Base-by-base conservation (phyloP, 2,329 filamentous ascomycete species). In the Aschersonia sp. region DNA sequence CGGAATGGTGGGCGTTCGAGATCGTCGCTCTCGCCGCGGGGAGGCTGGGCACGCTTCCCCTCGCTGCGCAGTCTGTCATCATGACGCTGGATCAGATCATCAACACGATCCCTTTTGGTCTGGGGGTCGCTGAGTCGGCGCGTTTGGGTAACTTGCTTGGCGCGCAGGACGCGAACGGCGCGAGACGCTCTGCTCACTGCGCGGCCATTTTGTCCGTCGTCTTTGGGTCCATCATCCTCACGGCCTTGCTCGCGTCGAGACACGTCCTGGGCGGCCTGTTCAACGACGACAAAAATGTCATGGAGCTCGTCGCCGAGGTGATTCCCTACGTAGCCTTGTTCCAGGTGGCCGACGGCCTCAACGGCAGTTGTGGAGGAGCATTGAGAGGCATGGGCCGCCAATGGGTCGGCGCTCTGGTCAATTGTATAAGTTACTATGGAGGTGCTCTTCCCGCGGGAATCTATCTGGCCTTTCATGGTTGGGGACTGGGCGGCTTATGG, bases 1-100 rank as follows among this genome's bases (percentile, higher is more conserved):
- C 87, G 0, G 89, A 94, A 64, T 94, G 87, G 88, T 94, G 88
- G 88, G 89, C 88, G 0, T 94, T 94, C 56, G 88, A 94, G 64
- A 91, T 94, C 54, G 86, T 94, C 2, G 86, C 87, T 1, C 74
- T 94, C 0, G 85, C 84, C 2, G 87, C 88, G 4, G 88, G 88
- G 1, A 76, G 82, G 38, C 74, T 94, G 0, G 89, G 89, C 3
- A 89, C 85, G 0, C 76, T 89, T 35, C 75, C 86, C 0, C 72
- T 94, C 0, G 88, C 88, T 1, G 85, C 88, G 0, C 88, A 94
- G 63, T 85, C 80, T 45, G 85, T 94, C 29, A 89, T 94, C 60
- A 94, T 94, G 87, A 94, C 87, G 0, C 80, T 84, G 0, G 87
- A 94, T 60, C 85, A 91, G 59, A 78, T 89, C 49, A 81, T 89